phyloP scores from a whole-genome alignment of 2,329 filamentous ascomycete genomes.

The Thermoascus crustaceus region DNA sequence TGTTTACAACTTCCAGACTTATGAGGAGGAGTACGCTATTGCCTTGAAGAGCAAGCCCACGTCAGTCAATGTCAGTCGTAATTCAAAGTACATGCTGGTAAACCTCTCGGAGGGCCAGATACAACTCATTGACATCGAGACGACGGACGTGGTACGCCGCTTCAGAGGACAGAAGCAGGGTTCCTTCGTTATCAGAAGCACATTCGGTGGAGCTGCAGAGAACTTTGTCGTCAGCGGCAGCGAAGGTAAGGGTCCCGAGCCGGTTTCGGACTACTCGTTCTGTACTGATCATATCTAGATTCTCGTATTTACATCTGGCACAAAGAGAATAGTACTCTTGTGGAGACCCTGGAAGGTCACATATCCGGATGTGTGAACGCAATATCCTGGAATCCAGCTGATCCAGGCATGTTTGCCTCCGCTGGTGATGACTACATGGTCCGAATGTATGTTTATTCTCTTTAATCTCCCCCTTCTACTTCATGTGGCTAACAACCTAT shows the following conservation, averaged over 20 bases:
- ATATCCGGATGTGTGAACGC: slow-evolving; percentile 70
- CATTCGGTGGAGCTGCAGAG: slow-evolving; percentile 83
- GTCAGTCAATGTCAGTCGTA: slow-evolving; percentile 70
- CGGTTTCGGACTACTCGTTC: slow-evolving; percentile 6
- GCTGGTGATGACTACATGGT: slow-evolving; percentile 73
- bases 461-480: neutral
- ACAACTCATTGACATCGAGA: slow-evolving; percentile 68
- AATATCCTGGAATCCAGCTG: slow-evolving; percentile 34
- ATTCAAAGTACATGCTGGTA: slow-evolving; percentile 73
- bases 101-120: slow-evolving; percentile 73
- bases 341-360: slow-evolving; percentile 72
- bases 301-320: slow-evolving; percentile 81
- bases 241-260: slow-evolving; percentile 54
- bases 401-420: slow-evolving; percentile 4
- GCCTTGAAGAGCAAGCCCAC: slow-evolving; percentile 62
- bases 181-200: slow-evolving; percentile 69
- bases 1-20: slow-evolving; percentile 72
- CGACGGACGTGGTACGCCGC: slow-evolving; percentile 60
- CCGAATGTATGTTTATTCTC: slow-evolving; percentile 60
- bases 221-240: slow-evolving; percentile 88
- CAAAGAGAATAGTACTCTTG: slow-evolving; percentile 65
- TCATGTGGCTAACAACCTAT: slow-evolving; percentile 4
- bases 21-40: slow-evolving; percentile 67
- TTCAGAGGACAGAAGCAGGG: slow-evolving; percentile 70
- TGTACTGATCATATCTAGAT: slow-evolving; percentile 35